Base-by-base conservation (phyloP, 2,329 filamentous ascomycete species). In the Conoideocrella luteorostrata region DNA sequence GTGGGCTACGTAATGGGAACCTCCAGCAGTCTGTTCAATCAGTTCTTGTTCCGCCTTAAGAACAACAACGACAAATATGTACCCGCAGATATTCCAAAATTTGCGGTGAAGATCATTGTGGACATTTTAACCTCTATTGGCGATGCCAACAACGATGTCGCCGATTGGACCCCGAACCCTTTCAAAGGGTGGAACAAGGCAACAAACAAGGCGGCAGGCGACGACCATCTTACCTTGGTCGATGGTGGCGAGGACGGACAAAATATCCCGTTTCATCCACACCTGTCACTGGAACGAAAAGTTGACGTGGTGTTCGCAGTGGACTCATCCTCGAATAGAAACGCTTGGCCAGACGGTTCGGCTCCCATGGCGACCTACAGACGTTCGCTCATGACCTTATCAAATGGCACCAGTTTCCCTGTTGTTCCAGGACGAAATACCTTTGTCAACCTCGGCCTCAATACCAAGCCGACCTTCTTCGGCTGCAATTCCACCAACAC, bases 1-100 rank as follows among this genome's bases (percentile, higher is more conserved):
- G 78, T 78, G 4, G 86, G 86, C 2, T 94, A 80, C 54, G 70
- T 91, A 21, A 87, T 91, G 78, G 87, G 87, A 45, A 91, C 87
- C 0, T 88, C 84, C 10, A 88, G 83, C 12, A 82, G 83, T 7
- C 71, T 94, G 4, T 93, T 94, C 71, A 93, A 93, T 66, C 68
- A 58, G 71, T 72, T 54, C 55, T 70, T 82, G 45, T 72, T 94
- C 74, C 71, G 93, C 80, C 28, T 91, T 79, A 18, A 69, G 55
- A 58, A 68, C 44, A 66, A 53, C 26, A 67, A 57, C 12, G 58
- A 49, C 53, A 70, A 49, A 13, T 79, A 75, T 56, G 53, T 62
- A 3, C 74, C 74, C 2, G 78, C 81, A 50, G 56, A 53, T 68
- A 52, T 74, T 42, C 62, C 64, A 13, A 54, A 60, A 12, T 59